Percentiles rank a stretch among this genome's conserved stretches.
Conservation (phyloP, 257 asterid genomes). For the Cinchona pubescens region DNA sequence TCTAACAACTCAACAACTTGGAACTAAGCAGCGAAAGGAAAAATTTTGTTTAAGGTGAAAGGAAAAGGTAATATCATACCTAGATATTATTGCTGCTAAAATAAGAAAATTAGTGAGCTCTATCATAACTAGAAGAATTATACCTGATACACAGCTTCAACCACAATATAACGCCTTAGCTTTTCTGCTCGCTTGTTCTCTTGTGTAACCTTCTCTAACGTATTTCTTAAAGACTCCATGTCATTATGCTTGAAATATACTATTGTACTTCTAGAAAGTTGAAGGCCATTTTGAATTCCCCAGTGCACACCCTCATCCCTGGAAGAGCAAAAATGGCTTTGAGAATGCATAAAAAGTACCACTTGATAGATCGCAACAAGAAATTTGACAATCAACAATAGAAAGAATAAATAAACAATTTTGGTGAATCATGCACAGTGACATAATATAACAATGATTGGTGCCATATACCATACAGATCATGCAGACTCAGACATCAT, state of each 20-base stretch:
- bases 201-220: slow-evolving; percentile 63
- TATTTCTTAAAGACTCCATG: slow-evolving; percentile 63
- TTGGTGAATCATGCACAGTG: background rate
- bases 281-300: slow-evolving; percentile 96
- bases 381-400: background rate
- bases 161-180: slow-evolving; percentile 88
- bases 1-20: background rate
- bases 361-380: background rate
- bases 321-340: slow-evolving; percentile 22
- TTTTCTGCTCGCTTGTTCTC: slow-evolving; percentile 81
- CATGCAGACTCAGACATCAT: background rate
- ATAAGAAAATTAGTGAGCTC: background rate
- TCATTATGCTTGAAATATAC: slow-evolving; percentile 84
- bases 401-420: background rate
- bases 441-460: background rate
- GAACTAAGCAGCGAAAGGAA: background rate
- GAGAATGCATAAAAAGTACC: background rate
- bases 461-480: background rate
- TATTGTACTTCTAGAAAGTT: slow-evolving; percentile 91
- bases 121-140: slow-evolving; percentile 10
- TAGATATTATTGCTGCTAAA: background rate
- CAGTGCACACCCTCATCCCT: slow-evolving; percentile 99
- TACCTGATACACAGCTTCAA: slow-evolving; percentile 97
- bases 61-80: background rate
- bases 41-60: background rate